phyloP scores from a whole-genome alignment of 495 filamentous ascomycete species.

The Neurospora sp. region DNA sequence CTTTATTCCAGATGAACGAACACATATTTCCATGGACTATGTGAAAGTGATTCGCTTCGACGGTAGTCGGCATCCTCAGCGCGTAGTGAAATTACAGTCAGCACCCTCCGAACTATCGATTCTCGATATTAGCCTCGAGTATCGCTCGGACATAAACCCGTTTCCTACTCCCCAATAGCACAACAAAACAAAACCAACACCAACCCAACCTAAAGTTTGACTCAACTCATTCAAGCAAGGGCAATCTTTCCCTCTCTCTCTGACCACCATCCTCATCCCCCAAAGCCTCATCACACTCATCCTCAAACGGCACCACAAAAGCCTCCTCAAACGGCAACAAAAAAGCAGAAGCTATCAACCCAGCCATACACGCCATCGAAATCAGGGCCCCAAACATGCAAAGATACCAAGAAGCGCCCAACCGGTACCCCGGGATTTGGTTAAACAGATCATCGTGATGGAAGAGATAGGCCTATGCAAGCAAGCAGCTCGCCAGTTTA shows the following conservation, averaged over 20 bases:
- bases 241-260: background rate
- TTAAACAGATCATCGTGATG: constrained; percentile 74
- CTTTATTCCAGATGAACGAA: background rate
- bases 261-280: constrained; percentile 27
- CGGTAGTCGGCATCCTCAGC: background rate
- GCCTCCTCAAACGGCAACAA: constrained; percentile 54
- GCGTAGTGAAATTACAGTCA: background rate
- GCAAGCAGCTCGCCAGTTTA: background rate
- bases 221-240: constrained; percentile 1
- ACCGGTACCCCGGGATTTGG: constrained; percentile 64
- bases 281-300: constrained; percentile 47
- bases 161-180: background rate
- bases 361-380: constrained; percentile 49
- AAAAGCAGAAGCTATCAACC: constrained; percentile 52
- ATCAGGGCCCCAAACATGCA: constrained; percentile 66
- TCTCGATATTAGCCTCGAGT: background rate
- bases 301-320: constrained; percentile 52
- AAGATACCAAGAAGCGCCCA: constrained; percentile 69
- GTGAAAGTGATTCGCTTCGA: background rate
- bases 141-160: background rate
- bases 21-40: background rate
- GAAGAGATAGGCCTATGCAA: constrained; percentile 62
- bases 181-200: background rate
- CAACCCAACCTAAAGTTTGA: background rate
- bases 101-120: background rate